These are phyloP conservation scores for Luffa aegyptiaca DNA, from an alignment of 306 rosid species.

Conservation along the genomic window DNA sequence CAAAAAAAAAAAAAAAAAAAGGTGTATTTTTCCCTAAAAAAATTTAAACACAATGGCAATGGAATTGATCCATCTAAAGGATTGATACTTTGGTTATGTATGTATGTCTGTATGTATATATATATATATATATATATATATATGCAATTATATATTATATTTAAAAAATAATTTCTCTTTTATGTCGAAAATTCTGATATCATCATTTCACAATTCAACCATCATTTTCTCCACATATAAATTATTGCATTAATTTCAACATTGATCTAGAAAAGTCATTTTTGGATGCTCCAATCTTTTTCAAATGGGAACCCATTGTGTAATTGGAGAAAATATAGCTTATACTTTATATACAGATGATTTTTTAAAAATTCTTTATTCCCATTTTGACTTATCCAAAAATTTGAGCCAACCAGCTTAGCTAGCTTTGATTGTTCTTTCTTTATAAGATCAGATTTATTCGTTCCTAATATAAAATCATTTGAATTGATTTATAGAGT, in stretches of 20 bases:
- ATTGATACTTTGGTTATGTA: too few relatives aligned
- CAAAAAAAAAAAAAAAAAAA: too few relatives aligned
- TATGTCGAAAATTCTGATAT: not conserved
- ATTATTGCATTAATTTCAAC: not conserved
- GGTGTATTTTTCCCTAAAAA: too few relatives aligned
- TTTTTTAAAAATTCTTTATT: not conserved
- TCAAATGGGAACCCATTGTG: not conserved
- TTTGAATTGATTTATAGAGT: not conserved
- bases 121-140: too few relatives aligned
- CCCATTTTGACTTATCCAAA: not conserved
- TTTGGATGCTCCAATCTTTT: not conserved
- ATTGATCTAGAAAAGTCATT: not conserved
- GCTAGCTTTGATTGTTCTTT: not conserved
- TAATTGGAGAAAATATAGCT: not conserved
- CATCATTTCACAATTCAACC: not conserved
- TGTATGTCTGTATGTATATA: too few relatives aligned
- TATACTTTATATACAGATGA: not conserved
- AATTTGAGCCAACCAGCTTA: not conserved
- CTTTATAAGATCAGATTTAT: too few relatives aligned
- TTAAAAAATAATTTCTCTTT: not conserved
- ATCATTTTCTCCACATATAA: not conserved
- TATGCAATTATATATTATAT: not conserved
- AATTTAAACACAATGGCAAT: too few relatives aligned
- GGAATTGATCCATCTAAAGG: too few relatives aligned
- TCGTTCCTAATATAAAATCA: too few relatives aligned